Conservation (phyloP, 2,329 filamentous ascomycete species). For the Fusarium proliferatum region DNA sequence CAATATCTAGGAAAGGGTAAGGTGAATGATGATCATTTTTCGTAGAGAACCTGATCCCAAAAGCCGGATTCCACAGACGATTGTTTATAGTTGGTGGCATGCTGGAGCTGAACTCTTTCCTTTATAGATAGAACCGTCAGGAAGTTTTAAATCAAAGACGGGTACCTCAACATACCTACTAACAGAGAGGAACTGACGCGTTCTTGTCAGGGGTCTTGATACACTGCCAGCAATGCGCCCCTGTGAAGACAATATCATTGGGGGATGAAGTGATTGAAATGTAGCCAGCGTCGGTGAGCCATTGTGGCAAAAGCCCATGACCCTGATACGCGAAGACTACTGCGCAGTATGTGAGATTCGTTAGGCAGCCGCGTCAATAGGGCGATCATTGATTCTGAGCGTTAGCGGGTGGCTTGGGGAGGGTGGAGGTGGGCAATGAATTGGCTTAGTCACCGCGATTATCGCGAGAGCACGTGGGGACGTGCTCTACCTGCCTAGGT, state of each 20-base stretch:
- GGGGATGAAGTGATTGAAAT: constrained; percentile 19
- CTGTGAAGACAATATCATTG: constrained; percentile 36
- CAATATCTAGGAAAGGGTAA: constrained; percentile 44
- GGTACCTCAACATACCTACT: constrained; percentile 32
- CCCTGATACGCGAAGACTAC: constrained; percentile 24
- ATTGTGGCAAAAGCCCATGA: constrained; percentile 42
- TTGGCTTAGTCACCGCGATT: constrained; percentile 50
- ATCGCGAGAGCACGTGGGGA: constrained; percentile 50
- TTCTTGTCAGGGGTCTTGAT: constrained; percentile 37
- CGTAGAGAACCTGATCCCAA: constrained; percentile 48
- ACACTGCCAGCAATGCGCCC: constrained; percentile 46
- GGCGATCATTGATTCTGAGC: constrained; percentile 30
- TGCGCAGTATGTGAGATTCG: constrained; percentile 23
- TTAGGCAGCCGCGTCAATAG: constrained; percentile 49
- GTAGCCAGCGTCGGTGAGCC: constrained; percentile 36
- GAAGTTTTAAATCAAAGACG: constrained; percentile 7
- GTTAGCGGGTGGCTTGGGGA: constrained; percentile 20
- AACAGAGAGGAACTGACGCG: constrained; percentile 22
- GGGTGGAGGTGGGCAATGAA: constrained; percentile 1
- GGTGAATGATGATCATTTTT: constrained; percentile 26
- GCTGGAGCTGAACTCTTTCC: constrained; percentile 17
- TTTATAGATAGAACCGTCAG: constrained; percentile 11
- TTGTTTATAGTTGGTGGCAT: constrained; percentile 36
- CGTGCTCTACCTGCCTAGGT: constrained; percentile 33
- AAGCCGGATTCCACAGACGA: constrained; percentile 46